phyloP scores from a whole-genome alignment of 179 eudicot genomes.

The Spergularia azorica region DNA sequence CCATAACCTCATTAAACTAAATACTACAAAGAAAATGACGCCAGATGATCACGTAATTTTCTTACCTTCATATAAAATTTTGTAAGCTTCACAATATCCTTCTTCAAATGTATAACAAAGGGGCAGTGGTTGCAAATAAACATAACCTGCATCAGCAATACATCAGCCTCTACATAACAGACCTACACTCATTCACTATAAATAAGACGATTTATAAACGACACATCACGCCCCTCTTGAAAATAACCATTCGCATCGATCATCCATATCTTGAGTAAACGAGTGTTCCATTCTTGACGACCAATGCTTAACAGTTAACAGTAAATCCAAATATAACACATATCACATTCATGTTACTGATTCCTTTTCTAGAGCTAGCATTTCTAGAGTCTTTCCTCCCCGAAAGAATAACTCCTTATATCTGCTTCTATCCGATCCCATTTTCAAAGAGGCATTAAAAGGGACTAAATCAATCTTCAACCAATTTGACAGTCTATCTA shows the following conservation, averaged over 20 bases:
- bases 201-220: background rate
- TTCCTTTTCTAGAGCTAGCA: background rate
- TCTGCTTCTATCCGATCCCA: background rate
- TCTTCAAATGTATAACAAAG: slow-evolving; percentile 83
- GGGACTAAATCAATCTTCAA: background rate
- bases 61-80: slow-evolving; percentile 80
- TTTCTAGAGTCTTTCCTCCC: background rate
- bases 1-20: slow-evolving; percentile 12
- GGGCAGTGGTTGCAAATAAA: slow-evolving; percentile 99
- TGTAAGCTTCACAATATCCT: slow-evolving; percentile 82
- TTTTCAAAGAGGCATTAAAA: background rate
- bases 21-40: slow-evolving; percentile 16
- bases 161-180: background rate
- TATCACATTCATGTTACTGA: background rate
- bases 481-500: background rate
- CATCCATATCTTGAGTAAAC: background rate
- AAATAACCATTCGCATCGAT: background rate
- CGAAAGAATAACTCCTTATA: background rate
- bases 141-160: slow-evolving; percentile 68
- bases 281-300: background rate
- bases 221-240: background rate
- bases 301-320: background rate
- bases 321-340: too few species aligned
- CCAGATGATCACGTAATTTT: background rate
- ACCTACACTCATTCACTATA: background rate